Conservation (phyloP, 345 rosid species). For the Lepidium africanum region DNA sequence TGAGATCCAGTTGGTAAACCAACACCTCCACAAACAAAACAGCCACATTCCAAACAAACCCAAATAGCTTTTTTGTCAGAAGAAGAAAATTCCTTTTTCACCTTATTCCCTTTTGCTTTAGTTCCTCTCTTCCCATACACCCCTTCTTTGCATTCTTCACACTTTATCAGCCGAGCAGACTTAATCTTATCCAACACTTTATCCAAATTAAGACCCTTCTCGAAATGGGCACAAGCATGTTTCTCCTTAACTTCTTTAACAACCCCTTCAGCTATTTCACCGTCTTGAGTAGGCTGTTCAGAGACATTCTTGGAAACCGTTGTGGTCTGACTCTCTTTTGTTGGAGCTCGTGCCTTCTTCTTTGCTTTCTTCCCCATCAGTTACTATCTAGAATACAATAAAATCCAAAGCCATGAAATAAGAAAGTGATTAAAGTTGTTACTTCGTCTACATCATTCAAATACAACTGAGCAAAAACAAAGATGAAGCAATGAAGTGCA, state of each 20-base stretch:
- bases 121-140: slow-evolving; percentile 48
- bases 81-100: slow-evolving; percentile 44
- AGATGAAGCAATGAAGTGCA: not conserved
- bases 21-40: slow-evolving; percentile 79
- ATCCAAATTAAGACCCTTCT: slow-evolving; percentile 50
- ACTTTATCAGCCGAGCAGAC: slow-evolving; percentile 42
- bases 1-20: slow-evolving; percentile 77
- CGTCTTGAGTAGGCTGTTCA: slow-evolving; percentile 24
- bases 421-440: not conserved
- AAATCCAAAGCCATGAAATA: not conserved
- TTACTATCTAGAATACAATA: slow-evolving; percentile 27
- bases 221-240: slow-evolving; percentile 54
- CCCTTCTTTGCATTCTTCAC: slow-evolving; percentile 74
- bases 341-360: slow-evolving; percentile 58
- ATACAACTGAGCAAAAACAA: not conserved
- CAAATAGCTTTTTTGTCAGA: slow-evolving; percentile 57
- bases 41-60: slow-evolving; percentile 94
- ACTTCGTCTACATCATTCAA: not conserved
- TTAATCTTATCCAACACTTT: slow-evolving; percentile 51
- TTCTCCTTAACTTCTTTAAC: slow-evolving; percentile 35
- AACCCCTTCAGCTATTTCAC: slow-evolving; percentile 28
- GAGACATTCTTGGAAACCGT: slow-evolving; percentile 32
- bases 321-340: slow-evolving; percentile 41
- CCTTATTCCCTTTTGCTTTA: slow-evolving; percentile 63
- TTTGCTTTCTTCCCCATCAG: slow-evolving; percentile 84